Evolutionary conservation across 495 filamentous ascomycete species (phyloP).

Genomic region (Penicillium angulare): DNA sequence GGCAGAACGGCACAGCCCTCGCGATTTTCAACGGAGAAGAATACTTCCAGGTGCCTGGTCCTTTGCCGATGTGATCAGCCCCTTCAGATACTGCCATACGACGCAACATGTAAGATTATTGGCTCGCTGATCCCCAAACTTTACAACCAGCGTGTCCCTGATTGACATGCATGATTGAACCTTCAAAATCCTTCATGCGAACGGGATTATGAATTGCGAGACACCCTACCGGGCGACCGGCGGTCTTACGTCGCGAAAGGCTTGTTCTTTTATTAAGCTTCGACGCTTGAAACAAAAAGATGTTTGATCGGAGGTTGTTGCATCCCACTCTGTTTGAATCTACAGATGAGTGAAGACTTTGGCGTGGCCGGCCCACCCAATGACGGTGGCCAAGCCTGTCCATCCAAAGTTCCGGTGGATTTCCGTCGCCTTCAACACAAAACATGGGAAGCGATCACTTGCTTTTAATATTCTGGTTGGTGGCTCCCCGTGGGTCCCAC

Average conservation of each 20-base stretch:
- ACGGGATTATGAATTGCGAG: too few species aligned
- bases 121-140: background rate
- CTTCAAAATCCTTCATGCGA: background rate
- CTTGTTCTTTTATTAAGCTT: background rate
- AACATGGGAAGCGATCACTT: background rate
- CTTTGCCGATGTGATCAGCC: too few species aligned
- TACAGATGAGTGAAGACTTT: conserved; percentile 1
- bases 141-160: background rate
- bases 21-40: background rate
- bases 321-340: background rate
- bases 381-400: conserved; percentile 8
- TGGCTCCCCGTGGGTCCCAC: background rate
- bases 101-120: background rate
- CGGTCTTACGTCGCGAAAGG: background rate
- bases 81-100: too few species aligned
- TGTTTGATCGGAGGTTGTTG: background rate
- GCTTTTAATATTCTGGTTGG: conserved; percentile 5
- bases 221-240: background rate
- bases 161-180: background rate
- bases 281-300: background rate
- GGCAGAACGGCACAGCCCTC: background rate
- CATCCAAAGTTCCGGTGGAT: conserved; percentile 1
- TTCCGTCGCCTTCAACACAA: background rate
- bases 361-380: background rate
- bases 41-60: too few species aligned